Base-by-base conservation (phyloP, 1,284 basidiomycete species). In the Schizophyllum amplum region DNA sequence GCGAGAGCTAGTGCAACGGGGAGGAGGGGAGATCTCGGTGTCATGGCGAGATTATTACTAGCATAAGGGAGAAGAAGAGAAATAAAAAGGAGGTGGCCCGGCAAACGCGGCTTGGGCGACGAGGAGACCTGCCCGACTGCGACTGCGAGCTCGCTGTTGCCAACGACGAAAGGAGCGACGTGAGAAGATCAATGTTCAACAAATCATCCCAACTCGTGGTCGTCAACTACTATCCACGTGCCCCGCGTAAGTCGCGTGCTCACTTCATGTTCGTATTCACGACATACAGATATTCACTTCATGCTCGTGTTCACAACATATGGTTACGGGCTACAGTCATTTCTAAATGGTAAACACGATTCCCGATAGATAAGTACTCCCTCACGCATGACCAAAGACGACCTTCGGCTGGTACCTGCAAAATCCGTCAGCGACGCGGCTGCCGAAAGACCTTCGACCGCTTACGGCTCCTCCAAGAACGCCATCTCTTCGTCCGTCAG, bases 1-100 rank as follows among this genome's bases (percentile, higher is more conserved):
- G 68, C 50, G 60, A 63, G 27, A 60, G 63, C 22, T 55, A 63
- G 52, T 47, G 57, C 54, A 54, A 59, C 47, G 53, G 59, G 59
- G 61, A 61, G 62, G 59, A 57, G 23, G 42, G 51, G 55, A 24
- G 46, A 51, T 57, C 59, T 60, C 59, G 56, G n/a, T 21, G 24
- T 22, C 51, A 46, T 42, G 21, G 53, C 20, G 24, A 25, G 53
- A 54, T 42, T 25, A 46, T 22, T 25, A 42, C 42, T 21, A 55
- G 50, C 17, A 50, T 51, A 20, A 54, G 54, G 23, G 55, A 49
- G 53, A 52, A 53, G 27, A 6, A 20, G 22, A 24, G 55, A 25
- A 47, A 49, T 27, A 26, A 49, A 3, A 56, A 21, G 49, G 49
- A 49, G 15, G 20, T 51, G 7, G 50, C 20, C 21, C 47, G 48